Evolutionary conservation across 169 alveolate genomes (phyloP).

Genomic region (Besnoitia besnoiti): DNA sequence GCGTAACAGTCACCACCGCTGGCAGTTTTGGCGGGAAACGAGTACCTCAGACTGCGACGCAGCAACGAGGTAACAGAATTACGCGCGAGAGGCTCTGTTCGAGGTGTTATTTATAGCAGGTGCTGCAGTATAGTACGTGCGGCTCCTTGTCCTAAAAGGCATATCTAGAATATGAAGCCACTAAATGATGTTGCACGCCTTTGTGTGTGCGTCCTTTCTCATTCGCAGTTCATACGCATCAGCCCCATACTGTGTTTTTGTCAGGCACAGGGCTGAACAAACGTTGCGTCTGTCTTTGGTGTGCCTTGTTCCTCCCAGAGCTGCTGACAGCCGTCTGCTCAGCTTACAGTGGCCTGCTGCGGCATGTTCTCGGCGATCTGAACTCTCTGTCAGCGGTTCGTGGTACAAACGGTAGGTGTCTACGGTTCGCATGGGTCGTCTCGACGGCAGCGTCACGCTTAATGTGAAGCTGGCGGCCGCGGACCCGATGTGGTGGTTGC

Average conservation of each 20-base stretch:
- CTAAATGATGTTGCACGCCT: too few species aligned
- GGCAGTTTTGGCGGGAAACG: slow-evolving; percentile 6
- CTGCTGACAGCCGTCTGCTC: slow-evolving; percentile 12
- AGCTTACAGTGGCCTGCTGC: slow-evolving; percentile 1
- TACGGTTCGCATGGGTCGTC: neutral
- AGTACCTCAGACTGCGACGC: neutral
- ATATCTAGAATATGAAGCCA: too few species aligned
- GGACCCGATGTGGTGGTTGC: too few species aligned
- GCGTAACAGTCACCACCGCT: neutral
- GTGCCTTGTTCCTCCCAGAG: neutral
- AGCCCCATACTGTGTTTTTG: too few species aligned
- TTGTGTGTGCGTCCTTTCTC: too few species aligned
- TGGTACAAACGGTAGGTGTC: slow-evolving; percentile 22
- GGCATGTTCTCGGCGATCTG: slow-evolving; percentile 3
- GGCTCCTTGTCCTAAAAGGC: too few species aligned
- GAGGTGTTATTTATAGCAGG: too few species aligned
- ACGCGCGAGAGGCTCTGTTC: too few species aligned
- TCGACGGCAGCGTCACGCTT: neutral
- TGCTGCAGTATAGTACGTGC: too few species aligned
- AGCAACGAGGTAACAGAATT: neutral
- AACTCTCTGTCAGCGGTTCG: slow-evolving; percentile 15
- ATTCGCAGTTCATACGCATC: too few species aligned
- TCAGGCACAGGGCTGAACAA: too few species aligned
- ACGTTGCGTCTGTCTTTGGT: neutral
- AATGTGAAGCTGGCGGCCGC: too few species aligned